Base-by-base conservation (phyloP, 129 eudicot genomes). In the Kitagawia praeruptora region DNA sequence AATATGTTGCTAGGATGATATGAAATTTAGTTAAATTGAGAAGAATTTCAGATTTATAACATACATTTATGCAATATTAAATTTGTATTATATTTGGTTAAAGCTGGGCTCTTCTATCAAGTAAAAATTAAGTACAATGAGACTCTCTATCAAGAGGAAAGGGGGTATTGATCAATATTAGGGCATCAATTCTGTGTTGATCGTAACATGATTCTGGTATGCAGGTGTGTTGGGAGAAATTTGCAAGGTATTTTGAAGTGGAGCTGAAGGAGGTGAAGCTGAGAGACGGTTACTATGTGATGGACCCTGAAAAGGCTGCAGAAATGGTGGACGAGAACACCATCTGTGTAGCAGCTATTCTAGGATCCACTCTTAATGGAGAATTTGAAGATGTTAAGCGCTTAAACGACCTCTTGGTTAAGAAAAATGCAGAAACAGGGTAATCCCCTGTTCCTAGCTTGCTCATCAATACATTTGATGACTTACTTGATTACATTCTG, bases 271-370 rank as follows among this genome's bases (percentile, higher is more conserved):
- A 91, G 67, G 97, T 91, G 74, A 91, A 89, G 46, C 44, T 91
- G 73, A 87, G 86, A 4, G 97, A 91, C 1, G 94, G 87, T 16
- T 91, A 86, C 91, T 91, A 87, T 48, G 94, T 91, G 34, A 91
- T 91, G 97, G 92, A 91, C 87, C 97, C 97, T 8, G 89, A 85
- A 16, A 86, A 87, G 76, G 97, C 97, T 10, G 93, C 82, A 8
- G 93, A 87, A 80, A 83, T 92, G 97, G 97, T 92, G 37, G 97
- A 92, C 41, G 97, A 92, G 89, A 92, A 92, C 87, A 92, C 97
- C 28, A 92, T 92, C 0, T 92, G 97, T 70, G 97, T 92, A 1
- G 97, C 96, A 23, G 96, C 97, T 25, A 92, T 92, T 49, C 80
- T 92, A 77, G 97, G 97, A 49, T 92, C 97, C 12, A 92, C 97